Conservation (phyloP, 208 protist genomes). For the Leptomonas seymouri region DNA sequence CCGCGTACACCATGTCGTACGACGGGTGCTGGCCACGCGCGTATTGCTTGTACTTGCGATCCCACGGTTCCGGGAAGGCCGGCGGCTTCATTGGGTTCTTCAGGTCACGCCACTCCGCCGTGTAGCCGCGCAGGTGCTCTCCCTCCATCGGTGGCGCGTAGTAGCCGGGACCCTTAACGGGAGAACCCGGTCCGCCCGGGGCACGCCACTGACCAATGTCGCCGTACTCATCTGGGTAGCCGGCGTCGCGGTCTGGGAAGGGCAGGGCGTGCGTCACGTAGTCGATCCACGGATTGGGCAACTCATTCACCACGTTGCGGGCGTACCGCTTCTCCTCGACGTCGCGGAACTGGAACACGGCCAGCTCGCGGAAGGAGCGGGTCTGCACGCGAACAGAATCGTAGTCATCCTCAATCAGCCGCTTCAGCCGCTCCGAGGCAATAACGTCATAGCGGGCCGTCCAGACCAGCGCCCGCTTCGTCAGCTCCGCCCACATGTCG, state of each 20-base stretch:
- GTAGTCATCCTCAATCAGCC: conserved; percentile 92
- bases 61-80: conserved; percentile 87
- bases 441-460: conserved; percentile 83
- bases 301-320: conserved; percentile 73
- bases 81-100: conserved; percentile 88
- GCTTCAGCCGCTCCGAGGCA: conserved; percentile 77
- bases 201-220: conserved; percentile 92
- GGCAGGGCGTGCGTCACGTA: conserved; percentile 89
- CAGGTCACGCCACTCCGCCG: conserved; percentile 88
- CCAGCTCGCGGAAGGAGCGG: conserved; percentile 88
- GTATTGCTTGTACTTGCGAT: conserved; percentile 92
- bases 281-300: conserved; percentile 90
- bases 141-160: conserved; percentile 91
- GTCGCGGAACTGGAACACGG: conserved; percentile 91
- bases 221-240: conserved; percentile 92
- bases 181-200: conserved; percentile 80
- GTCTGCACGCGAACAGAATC: conserved; percentile 87
- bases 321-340: conserved; percentile 83
- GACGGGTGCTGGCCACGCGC: conserved; percentile 89
- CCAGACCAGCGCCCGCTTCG: conserved; percentile 91
- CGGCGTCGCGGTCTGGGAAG: conserved; percentile 90
- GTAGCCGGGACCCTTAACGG: conserved; percentile 85
- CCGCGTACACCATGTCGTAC: conserved; percentile 92
- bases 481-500: conserved; percentile 87
- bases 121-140: conserved; percentile 88